Conservation (phyloP, 108 stramenopile species). For the Skeletonema tropicum region DNA sequence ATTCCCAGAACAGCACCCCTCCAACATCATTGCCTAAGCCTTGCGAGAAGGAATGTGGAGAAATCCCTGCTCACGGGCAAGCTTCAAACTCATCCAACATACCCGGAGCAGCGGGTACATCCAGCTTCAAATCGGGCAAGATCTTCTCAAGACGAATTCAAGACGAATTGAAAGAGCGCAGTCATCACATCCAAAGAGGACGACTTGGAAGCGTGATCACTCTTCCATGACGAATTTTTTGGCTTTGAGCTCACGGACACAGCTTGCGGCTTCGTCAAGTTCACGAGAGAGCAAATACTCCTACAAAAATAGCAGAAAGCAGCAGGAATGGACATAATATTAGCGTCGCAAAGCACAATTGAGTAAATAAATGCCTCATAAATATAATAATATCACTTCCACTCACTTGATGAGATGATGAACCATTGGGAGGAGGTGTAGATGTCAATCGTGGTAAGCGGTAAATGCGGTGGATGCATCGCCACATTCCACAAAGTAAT, state of each 20-base stretch:
- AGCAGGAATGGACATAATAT: background rate
- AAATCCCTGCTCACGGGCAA: conserved; percentile 61
- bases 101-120: conserved; percentile 72
- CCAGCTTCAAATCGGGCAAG: conserved; percentile 71
- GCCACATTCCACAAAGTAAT: conserved; percentile 97
- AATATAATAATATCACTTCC: background rate
- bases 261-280: conserved; percentile 91
- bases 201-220: conserved; percentile 36
- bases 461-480: conserved; percentile 92
- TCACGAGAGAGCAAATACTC: conserved; percentile 92
- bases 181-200: conserved; percentile 80
- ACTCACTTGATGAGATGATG: conserved; percentile 73
- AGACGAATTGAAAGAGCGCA: conserved; percentile 60
- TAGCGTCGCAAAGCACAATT: background rate
- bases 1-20: too few relatives aligned
- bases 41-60: conserved; percentile 22
- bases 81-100: conserved; percentile 76
- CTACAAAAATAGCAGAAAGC: conserved; percentile 7
- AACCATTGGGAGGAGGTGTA: conserved; percentile 95
- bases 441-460: conserved; percentile 79
- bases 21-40: background rate
- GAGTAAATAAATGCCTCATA: background rate
- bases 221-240: conserved; percentile 81
- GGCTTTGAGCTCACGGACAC: conserved; percentile 88
- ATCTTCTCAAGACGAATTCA: conserved; percentile 79